A percentile compares a stretch with the other conserved stretches of the same genome.
phyloP scores from a whole-genome alignment of 2,329 filamentous ascomycete species.

The Tricladium varicosporioides region DNA sequence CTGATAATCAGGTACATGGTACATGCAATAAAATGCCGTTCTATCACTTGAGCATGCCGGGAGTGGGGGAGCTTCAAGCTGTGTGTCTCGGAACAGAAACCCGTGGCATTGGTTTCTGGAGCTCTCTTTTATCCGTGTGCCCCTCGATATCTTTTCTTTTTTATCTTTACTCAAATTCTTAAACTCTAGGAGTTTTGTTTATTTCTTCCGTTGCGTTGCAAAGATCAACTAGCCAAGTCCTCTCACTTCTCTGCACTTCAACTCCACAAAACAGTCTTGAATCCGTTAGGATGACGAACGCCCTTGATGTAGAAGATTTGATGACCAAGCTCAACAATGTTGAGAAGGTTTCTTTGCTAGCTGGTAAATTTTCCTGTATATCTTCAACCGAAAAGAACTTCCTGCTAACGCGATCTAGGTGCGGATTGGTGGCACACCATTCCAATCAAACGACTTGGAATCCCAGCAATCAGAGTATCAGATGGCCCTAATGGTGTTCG shows the following conservation, averaged over 20 bases:
- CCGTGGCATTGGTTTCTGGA: neutral
- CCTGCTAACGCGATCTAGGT: constrained; percentile 24
- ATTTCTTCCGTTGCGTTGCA: neutral
- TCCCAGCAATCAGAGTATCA: constrained; percentile 35
- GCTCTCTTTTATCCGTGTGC: neutral
- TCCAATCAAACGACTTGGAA: constrained; percentile 18
- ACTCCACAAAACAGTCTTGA: neutral
- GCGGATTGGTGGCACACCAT: constrained; percentile 34
- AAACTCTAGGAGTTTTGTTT: neutral
- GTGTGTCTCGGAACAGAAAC: neutral
- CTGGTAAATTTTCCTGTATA: constrained; percentile 36
- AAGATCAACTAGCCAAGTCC: neutral
- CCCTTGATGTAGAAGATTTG: constrained; percentile 53
- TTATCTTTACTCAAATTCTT: neutral
- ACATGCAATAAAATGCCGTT: neutral
- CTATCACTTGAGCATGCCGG: neutral
- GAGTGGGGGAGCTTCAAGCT: neutral
- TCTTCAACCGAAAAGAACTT: neutral
- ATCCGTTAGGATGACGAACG: constrained; percentile 40
- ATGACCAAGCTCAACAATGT: constrained; percentile 51
- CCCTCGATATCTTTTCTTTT: neutral
- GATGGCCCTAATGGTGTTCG: constrained; percentile 38
- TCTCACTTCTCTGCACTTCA: neutral
- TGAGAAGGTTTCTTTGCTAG: constrained; percentile 53
- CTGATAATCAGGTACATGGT: neutral